Conservation (phyloP, 2,329 filamentous ascomycete species). For the Fonsecaea erecta region DNA sequence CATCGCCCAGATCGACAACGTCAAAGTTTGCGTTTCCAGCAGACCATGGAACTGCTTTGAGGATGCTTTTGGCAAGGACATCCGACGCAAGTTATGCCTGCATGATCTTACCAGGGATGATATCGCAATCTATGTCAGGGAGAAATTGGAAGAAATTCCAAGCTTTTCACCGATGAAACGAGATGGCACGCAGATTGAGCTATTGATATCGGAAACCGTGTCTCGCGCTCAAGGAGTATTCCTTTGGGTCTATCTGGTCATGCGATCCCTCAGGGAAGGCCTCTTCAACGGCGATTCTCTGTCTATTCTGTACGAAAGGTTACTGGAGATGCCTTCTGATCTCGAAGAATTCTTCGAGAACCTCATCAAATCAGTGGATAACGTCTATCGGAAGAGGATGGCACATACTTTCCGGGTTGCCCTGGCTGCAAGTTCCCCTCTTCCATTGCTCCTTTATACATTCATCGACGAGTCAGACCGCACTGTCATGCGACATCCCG, state of each 20-base stretch:
- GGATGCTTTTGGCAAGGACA: not conserved
- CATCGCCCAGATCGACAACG: not conserved
- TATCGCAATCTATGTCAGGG: not conserved
- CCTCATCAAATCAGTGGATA: constrained; percentile 1
- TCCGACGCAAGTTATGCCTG: not conserved
- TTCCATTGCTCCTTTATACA: not conserved
- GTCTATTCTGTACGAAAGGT: not conserved
- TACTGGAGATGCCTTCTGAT: constrained; percentile 1
- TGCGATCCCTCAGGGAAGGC: not conserved
- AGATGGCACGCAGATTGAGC: not conserved
- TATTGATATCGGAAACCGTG: constrained; percentile 1
- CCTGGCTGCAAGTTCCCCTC: not conserved
- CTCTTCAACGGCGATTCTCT: constrained; percentile 2
- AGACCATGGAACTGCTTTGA: constrained; percentile 11
- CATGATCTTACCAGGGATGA: not conserved
- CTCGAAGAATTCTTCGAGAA: constrained; percentile 3
- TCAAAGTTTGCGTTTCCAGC: constrained; percentile 9
- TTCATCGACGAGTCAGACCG: not conserved
- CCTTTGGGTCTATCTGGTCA: constrained; percentile 2
- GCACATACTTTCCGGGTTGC: constrained; percentile 4
- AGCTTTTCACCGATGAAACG: not conserved
- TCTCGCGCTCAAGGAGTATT: constrained; percentile 7
- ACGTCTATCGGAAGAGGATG: constrained; percentile 1
- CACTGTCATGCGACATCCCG: not conserved
- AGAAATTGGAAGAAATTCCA: not conserved